A percentile compares a stretch with the other conserved stretches of the same genome.
These are phyloP conservation scores for Aspergillus sp. DNA, from an alignment of 2,329 filamentous ascomycete species.

Conservation along the genomic window DNA sequence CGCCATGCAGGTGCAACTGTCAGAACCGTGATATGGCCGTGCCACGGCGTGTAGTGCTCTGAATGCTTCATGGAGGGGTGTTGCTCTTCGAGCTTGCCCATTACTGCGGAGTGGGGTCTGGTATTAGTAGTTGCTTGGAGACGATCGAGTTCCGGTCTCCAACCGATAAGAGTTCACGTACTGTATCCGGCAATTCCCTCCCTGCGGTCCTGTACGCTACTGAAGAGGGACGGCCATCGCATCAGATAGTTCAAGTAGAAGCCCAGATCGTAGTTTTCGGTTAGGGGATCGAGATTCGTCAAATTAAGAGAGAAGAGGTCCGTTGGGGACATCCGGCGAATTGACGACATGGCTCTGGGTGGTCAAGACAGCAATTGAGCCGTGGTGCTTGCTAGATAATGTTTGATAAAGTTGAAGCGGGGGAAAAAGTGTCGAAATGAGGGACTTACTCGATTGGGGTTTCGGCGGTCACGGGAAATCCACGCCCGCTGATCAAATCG, in stretches of 20 bases:
- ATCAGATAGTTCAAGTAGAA: conserved; percentile 97
- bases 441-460: conserved; percentile 20
- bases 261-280: conserved; percentile 94
- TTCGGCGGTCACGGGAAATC: conserved; percentile 27
- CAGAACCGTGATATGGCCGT: conserved; percentile 94
- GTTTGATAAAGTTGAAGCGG: background rate
- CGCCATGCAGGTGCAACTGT: conserved; percentile 87
- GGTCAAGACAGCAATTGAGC: background rate
- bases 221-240: conserved; percentile 93
- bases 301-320: conserved; percentile 89
- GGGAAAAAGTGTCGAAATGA: conserved; percentile 6
- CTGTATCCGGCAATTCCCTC: conserved; percentile 95
- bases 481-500: conserved; percentile 3
- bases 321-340: conserved; percentile 78
- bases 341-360: conserved; percentile 66
- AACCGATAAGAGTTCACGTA: conserved; percentile 46
- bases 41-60: conserved; percentile 96
- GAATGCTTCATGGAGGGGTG: conserved; percentile 72
- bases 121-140: background rate
- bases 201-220: conserved; percentile 79
- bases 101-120: conserved; percentile 59
- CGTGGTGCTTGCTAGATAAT: background rate
- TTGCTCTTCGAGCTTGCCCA: conserved; percentile 93
- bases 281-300: conserved; percentile 92
- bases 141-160: background rate